phyloP scores from a whole-genome alignment of 768 basidiomycete species.

The Trametes meyenii region DNA sequence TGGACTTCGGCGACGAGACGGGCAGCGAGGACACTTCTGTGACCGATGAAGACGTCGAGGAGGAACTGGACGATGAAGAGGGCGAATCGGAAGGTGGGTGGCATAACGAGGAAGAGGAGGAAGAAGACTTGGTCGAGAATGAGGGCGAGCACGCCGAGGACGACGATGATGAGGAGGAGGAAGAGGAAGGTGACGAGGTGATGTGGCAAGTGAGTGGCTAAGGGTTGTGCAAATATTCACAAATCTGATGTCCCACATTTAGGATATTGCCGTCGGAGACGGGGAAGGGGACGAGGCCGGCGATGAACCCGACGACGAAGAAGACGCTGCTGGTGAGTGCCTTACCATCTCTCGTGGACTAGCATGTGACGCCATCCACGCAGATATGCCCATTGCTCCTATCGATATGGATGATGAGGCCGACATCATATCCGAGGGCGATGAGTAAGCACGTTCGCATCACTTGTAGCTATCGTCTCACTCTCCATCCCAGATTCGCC shows the following conservation, averaged over 20 bases:
- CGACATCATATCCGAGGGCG: slow-evolving; percentile 36
- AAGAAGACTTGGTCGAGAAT: slow-evolving; percentile 55
- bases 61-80: slow-evolving; percentile 65
- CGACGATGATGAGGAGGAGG: slow-evolving; percentile 37
- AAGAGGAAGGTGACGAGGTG: slow-evolving; percentile 43
- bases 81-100: slow-evolving; percentile 64
- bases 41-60: slow-evolving; percentile 72
- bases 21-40: slow-evolving; percentile 82
- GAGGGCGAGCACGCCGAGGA: slow-evolving; percentile 45
- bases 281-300: slow-evolving; percentile 40
- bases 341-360: neutral
- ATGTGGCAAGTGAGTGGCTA: slow-evolving; percentile 43
- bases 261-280: slow-evolving; percentile 41
- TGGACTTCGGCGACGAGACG: slow-evolving; percentile 84
- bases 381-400: slow-evolving; percentile 32
- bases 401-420: slow-evolving; percentile 37
- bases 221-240: neutral
- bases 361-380: neutral
- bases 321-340: slow-evolving; percentile 57
- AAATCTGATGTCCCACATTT: neutral
- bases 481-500: slow-evolving; percentile 28
- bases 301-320: slow-evolving; percentile 53
- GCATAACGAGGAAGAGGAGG: slow-evolving; percentile 68
- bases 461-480: neutral
- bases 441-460: slow-evolving; percentile 29